A percentile compares a stretch with the other conserved stretches of the same genome.
Evolutionary conservation across 1,284 basidiomycete species (phyloP).

Genomic region (Sanghuangporus baumii): DNA sequence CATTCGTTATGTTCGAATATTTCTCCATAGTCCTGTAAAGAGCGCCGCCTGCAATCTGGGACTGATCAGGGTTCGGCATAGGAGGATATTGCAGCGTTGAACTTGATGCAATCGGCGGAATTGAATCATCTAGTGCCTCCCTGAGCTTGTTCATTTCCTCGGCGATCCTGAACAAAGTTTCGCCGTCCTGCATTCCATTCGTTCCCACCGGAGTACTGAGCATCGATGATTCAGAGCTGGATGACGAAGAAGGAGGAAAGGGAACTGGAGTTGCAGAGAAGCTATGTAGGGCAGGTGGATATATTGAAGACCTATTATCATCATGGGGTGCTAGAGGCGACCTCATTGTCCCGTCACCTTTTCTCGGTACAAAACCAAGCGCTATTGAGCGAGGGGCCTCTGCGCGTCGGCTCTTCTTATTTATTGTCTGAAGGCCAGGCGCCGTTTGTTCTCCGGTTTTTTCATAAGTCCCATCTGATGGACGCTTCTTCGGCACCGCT

Average conservation of each 20-base stretch:
- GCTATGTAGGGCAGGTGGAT: not conserved
- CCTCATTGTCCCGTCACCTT: not conserved
- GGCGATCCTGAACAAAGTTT: not conserved
- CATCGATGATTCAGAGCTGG: not conserved
- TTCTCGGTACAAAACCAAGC: not conserved
- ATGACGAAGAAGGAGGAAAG: not conserved
- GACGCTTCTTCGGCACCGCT: not conserved
- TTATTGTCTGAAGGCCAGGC: not conserved
- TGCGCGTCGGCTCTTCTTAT: not conserved
- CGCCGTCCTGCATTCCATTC: not conserved
- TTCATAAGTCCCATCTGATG: not conserved
- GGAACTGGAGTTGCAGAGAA: not conserved
- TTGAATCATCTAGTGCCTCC: not conserved
- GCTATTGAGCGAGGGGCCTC: not conserved
- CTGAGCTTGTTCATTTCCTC: not conserved
- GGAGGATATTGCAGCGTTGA: not conserved
- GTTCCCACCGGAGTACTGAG: not conserved
- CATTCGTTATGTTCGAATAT: not conserved
- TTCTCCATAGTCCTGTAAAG: not conserved
- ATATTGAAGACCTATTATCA: not conserved
- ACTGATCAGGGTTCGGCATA: not conserved
- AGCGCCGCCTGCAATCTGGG: not conserved
- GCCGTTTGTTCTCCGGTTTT: not conserved
- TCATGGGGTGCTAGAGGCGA: not conserved
- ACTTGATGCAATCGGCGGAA: not conserved